Evolutionary conservation across 2,329 filamentous ascomycete species (phyloP).

Genomic region (Cladosporium austrohemisphaericum): DNA sequence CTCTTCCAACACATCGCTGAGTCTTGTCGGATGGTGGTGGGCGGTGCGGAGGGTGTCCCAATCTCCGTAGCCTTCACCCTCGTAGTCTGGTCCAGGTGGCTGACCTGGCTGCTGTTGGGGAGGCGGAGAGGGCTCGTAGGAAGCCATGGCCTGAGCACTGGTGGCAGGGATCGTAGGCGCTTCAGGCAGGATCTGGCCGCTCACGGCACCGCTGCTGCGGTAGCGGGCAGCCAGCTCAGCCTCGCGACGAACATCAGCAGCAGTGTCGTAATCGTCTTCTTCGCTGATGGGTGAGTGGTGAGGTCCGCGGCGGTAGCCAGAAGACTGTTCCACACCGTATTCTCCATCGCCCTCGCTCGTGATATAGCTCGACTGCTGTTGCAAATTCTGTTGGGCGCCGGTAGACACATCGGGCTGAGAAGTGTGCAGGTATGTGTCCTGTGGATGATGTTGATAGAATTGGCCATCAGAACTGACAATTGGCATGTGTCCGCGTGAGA

Average conservation of each 20-base stretch:
- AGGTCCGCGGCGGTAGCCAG: conserved; percentile 16
- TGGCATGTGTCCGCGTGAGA: conserved; percentile 23
- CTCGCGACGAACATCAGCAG: conserved; percentile 48
- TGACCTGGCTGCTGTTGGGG: conserved; percentile 20
- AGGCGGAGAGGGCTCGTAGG: conserved; percentile 21
- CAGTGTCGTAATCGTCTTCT: conserved; percentile 54
- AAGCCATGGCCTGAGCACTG: conserved; percentile 33
- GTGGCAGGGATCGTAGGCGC: conserved; percentile 30
- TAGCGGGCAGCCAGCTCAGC: conserved; percentile 47
- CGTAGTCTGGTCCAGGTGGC: conserved; percentile 32
- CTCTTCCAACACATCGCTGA: conserved; percentile 85
- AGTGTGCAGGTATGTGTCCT: conserved; percentile 30
- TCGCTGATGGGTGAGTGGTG: conserved; percentile 18
- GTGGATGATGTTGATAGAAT: conserved; percentile 47
- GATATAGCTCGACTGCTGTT: conserved; percentile 31
- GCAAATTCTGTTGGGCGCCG: conserved; percentile 8
- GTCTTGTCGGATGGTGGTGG: conserved; percentile 81
- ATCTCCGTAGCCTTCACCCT: conserved; percentile 55
- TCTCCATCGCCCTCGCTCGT: conserved; percentile 68
- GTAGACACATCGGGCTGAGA: conserved; percentile 20
- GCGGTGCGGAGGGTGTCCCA: conserved; percentile 68
- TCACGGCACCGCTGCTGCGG: conserved; percentile 31
- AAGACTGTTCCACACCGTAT: conserved; percentile 56
- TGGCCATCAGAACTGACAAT: conserved; percentile 20
- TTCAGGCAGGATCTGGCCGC: conserved; percentile 27